Percentiles rank a stretch among this genome's conserved stretches.
These are phyloP conservation scores for Cynara cardunculus DNA, from an alignment of 129 eudicot species.

Conservation along the genomic window DNA sequence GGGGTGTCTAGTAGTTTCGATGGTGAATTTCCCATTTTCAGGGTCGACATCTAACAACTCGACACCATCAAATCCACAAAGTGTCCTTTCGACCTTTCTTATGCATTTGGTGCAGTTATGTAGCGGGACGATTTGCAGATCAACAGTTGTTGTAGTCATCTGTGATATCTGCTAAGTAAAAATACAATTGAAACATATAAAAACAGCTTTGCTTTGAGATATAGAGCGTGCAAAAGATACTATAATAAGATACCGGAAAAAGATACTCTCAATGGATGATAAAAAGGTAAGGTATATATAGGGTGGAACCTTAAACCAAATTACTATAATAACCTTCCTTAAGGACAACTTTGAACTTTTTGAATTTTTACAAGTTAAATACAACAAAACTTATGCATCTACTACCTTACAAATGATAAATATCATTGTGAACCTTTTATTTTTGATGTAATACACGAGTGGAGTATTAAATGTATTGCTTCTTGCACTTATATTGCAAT, in stretches of 20 bases:
- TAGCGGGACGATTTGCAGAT: not conserved
- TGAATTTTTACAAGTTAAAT: no score
- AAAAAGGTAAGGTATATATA: not conserved
- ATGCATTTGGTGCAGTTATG: not conserved
- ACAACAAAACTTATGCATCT: not conserved
- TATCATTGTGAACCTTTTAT: no score
- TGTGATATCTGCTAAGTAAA: not conserved
- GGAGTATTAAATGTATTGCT: not conserved
- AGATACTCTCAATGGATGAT: not conserved
- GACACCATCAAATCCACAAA: not conserved
- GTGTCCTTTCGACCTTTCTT: not conserved
- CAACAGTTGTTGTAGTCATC: not conserved
- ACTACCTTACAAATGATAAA: no score
- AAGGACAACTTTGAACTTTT: not conserved
- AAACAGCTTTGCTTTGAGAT: not conserved
- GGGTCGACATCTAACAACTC: not conserved
- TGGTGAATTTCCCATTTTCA: not conserved
- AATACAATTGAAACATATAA: not conserved
- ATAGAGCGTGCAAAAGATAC: not conserved
- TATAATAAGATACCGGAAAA: no score
- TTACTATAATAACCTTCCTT: not conserved
- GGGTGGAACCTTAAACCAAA: not conserved
- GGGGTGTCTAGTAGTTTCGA: not conserved
- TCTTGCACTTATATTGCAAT: not conserved
- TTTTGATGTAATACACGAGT: not conserved